These are phyloP conservation scores for Allantophomopsis cytisporea DNA, from an alignment of 2,329 filamentous ascomycete species.

Conservation along the genomic window DNA sequence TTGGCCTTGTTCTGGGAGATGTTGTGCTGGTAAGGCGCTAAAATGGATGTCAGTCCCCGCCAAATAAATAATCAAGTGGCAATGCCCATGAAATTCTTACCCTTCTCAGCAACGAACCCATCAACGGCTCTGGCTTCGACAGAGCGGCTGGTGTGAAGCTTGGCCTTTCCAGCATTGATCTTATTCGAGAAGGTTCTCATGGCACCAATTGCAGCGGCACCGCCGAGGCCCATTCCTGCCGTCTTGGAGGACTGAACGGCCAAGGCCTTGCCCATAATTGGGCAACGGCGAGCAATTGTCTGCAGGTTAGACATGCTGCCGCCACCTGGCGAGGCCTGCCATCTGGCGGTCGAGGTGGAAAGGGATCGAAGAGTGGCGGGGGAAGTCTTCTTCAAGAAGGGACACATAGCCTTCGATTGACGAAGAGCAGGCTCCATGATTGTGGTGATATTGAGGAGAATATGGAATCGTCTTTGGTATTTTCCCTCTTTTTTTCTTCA, in stretches of 20 bases:
- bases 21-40: constrained; percentile 9
- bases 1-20: constrained; percentile 6
- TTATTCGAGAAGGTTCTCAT: constrained; percentile 34
- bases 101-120: constrained; percentile 20
- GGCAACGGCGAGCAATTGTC: constrained; percentile 85
- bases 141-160: constrained; percentile 67
- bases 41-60: neutral
- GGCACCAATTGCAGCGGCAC: constrained; percentile 29
- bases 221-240: constrained; percentile 25
- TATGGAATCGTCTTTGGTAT: neutral
- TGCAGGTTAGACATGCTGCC: constrained; percentile 96
- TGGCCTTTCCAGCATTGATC: constrained; percentile 47
- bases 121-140: constrained; percentile 72
- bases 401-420: constrained; percentile 94
- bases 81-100: too few species aligned
- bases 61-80: too few species aligned
- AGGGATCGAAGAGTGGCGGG: constrained; percentile 83
- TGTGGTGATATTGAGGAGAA: constrained; percentile 1
- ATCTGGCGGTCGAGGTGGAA: constrained; percentile 56
- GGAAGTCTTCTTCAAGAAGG: constrained; percentile 90
- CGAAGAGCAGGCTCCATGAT: constrained; percentile 87
- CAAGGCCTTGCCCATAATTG: constrained; percentile 96
- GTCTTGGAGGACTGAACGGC: constrained; percentile 63
- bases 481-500: too few species aligned
- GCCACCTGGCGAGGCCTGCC: constrained; percentile 57